Evolutionary conservation across 1,139 yeast genomes (phyloP), one percentile per base, ranked within the genome.

Genomic region (Lipomyces yarrowii): DNA sequence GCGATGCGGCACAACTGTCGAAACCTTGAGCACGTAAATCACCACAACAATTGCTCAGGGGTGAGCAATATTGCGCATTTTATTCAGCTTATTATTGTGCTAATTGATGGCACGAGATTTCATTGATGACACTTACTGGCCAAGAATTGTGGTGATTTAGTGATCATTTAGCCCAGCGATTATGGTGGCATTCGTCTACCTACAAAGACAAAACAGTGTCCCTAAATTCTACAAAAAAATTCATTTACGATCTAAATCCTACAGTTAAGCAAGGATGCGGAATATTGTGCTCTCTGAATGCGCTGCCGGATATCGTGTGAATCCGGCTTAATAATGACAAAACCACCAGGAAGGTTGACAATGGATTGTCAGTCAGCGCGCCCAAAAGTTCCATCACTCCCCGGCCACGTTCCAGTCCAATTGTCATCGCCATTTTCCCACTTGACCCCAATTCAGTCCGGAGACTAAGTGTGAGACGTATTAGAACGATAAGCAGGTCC

Each of bases 101-200:
- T 5, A 4, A 39, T 39, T 42, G 10, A 15, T 5, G 7, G 18
- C 48, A 42, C 23, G 48, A 6, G 48, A 42, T 42, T n/a, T 18
- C 0, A 1, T 15, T 7, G 48, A 42, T 18, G 21, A 42, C 48
- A n/a, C 11, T 3, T 13, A 5, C 10, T 5, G 48, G 21, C 21
- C 48, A 42, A 42, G 48, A 6, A 1, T 8, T 42, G 48, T 18
- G 48, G 48, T n/a, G 21, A 18, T 42, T n/a, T 42, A 42, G n/a
- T 18, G 7, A 8, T 1, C 5, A 1, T 0, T 21, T 3, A n/a
- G n/a, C 8, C n/a, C n/a, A n/a, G n/a, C n/a, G n/a, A n/a, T n/a
- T n/a, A n/a, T n/a, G n/a, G n/a, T n/a, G n/a, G n/a, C n/a, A n/a
- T n/a, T n/a, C n/a, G n/a, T n/a, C n/a, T n/a, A n/a, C n/a, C 30